Evolutionary conservation across 129 eudicot genomes (phyloP).

Genomic region (Ambrosia artemisiifolia): DNA sequence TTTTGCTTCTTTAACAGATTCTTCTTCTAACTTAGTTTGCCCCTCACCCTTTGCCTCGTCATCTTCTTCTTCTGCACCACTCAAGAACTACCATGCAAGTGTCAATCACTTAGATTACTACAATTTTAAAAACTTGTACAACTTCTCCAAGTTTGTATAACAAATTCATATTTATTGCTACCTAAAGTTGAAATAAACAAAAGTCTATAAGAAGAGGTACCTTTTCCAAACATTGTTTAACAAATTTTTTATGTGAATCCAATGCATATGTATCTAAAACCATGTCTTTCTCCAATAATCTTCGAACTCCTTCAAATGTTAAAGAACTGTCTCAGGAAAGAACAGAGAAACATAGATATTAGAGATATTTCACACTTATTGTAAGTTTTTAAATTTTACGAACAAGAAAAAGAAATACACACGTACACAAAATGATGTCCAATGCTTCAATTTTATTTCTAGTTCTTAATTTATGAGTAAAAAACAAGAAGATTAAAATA

Average conservation of each 20-base stretch:
- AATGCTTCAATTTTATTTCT: neutral
- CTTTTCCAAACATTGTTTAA: constrained; percentile 60
- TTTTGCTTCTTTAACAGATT: constrained; percentile 32
- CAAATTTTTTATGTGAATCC: constrained; percentile 70
- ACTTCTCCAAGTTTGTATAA: constrained; percentile 3
- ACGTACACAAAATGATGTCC: neutral
- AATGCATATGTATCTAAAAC: constrained; percentile 61
- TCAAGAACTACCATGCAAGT: constrained; percentile 39
- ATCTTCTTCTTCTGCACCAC: constrained; percentile 37
- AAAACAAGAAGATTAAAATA: neutral
- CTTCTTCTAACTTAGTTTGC: constrained; percentile 36
- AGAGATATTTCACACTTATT: constrained; percentile 10
- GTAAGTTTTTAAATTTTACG: neutral
- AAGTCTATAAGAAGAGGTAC: constrained; percentile 33
- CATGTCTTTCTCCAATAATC: constrained; percentile 81
- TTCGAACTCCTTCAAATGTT: constrained; percentile 72
- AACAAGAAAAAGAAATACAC: neutral
- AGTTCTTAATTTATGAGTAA: neutral
- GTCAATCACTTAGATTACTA: neutral
- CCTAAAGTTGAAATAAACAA: neutral
- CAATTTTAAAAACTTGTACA: neutral
- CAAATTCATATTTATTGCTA: neutral
- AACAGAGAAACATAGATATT: neutral
- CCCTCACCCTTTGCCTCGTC: constrained; percentile 28
- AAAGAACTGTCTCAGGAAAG: constrained; percentile 48